Evolutionary conservation across 2,329 filamentous ascomycete species (phyloP).

Genomic region (Zopfia rhizophila): DNA sequence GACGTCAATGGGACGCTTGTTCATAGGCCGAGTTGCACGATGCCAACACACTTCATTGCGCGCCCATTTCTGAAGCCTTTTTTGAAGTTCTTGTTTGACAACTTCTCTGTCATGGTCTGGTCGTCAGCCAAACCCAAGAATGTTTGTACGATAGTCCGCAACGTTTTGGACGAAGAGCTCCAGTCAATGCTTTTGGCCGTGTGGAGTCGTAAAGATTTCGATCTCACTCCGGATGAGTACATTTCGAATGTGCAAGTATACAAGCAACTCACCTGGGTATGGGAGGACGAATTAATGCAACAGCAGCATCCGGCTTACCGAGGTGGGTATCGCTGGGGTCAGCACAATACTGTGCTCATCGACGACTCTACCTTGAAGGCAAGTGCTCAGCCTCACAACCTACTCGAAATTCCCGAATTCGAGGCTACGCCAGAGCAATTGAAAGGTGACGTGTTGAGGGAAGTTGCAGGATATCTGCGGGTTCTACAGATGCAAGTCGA

Average conservation of each 20-base stretch:
- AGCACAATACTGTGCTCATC: constrained; percentile 87
- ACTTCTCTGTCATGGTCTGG: constrained; percentile 88
- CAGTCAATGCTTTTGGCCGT: constrained; percentile 69
- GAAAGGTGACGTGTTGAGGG: constrained; percentile 55
- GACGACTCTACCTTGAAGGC: constrained; percentile 89
- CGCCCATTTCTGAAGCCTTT: constrained; percentile 77
- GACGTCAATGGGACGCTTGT: constrained; percentile 95
- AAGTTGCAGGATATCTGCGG: constrained; percentile 65
- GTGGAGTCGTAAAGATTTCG: constrained; percentile 83
- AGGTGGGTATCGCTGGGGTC: constrained; percentile 69
- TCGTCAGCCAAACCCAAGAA: constrained; percentile 83
- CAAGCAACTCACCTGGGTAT: constrained; percentile 81
- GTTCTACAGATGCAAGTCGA: constrained; percentile 63
- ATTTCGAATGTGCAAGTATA: constrained; percentile 82
- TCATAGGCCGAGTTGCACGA: constrained; percentile 66
- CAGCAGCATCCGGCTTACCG: constrained; percentile 53
- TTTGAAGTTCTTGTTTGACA: constrained; percentile 75
- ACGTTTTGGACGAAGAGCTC: constrained; percentile 69
- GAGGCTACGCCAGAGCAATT: constrained; percentile 56
- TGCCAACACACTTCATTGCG: constrained; percentile 64
- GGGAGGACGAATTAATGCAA: constrained; percentile 64
- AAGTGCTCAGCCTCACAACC: constrained; percentile 82
- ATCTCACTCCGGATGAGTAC: constrained; percentile 73
- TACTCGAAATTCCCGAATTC: constrained; percentile 85
- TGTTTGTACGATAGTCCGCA: constrained; percentile 72